phyloP scores from a whole-genome alignment of 805 yeast genomes.

The Saccharomycopsis amapae region DNA sequence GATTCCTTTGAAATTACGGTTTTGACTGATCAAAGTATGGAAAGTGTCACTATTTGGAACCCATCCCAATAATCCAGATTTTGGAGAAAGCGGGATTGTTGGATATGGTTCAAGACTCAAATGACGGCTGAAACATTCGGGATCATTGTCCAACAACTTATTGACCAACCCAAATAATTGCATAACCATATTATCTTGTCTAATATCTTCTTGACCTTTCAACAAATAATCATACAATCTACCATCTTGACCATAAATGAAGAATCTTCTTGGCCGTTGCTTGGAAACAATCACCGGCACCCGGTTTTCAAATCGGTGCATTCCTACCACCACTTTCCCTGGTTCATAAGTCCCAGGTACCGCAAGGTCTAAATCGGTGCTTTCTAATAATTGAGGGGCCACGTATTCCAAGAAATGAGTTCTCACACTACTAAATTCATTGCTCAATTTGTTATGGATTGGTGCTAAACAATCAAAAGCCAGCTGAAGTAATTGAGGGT shows the following conservation, averaged over 20 bases:
- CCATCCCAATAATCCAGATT: slow-evolving; percentile 95
- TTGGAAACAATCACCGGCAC: slow-evolving; percentile 87
- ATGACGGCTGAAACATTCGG: slow-evolving; percentile 95
- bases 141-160: slow-evolving; percentile 78
- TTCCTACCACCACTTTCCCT: slow-evolving; percentile 69
- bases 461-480: slow-evolving; percentile 30
- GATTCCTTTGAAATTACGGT: slow-evolving; percentile 57
- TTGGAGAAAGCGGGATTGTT: slow-evolving; percentile 93
- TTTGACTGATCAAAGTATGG: slow-evolving; percentile 86
- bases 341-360: slow-evolving; percentile 92
- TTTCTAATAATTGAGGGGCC: slow-evolving; percentile 79
- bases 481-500: slow-evolving; percentile 15
- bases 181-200: slow-evolving; percentile 97
- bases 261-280: slow-evolving; percentile 86
- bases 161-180: slow-evolving; percentile 94
- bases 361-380: slow-evolving; percentile 75
- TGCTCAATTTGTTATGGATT: slow-evolving; percentile 79
- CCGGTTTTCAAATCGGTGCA: slow-evolving; percentile 70
- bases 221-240: slow-evolving; percentile 73
- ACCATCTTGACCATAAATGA: slow-evolving; percentile 84
- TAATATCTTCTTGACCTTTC: slow-evolving; percentile 96
- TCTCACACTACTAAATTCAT: slow-evolving; percentile 39
- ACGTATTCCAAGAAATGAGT: slow-evolving; percentile 60
- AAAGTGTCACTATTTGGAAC: slow-evolving; percentile 96
- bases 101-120: slow-evolving; percentile 86